Conservation (phyloP, 768 basidiomycete species). For the Epithele typhae region DNA sequence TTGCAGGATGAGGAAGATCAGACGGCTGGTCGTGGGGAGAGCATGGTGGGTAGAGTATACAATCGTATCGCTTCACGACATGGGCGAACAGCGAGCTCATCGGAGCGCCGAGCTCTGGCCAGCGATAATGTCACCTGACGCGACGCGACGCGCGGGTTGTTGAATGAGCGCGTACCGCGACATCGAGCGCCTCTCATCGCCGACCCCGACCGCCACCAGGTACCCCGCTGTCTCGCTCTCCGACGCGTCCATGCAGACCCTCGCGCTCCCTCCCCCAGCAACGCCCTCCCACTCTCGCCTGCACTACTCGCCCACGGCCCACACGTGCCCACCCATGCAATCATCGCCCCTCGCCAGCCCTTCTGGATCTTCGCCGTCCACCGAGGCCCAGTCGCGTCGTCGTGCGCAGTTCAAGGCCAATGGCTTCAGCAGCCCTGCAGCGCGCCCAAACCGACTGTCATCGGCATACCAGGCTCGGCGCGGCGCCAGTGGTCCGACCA, state of each 20-base stretch:
- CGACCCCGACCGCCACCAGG: too few relatives aligned
- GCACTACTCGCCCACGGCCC: not conserved
- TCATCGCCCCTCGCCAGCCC: constrained; percentile 53
- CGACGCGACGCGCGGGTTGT: too few relatives aligned
- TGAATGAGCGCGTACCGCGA: too few relatives aligned
- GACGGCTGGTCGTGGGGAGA: too few relatives aligned
- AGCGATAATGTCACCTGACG: too few relatives aligned
- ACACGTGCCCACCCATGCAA: constrained; percentile 12
- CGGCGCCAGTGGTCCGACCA: not conserved
- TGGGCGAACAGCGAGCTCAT: too few relatives aligned
- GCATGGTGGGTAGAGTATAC: too few relatives aligned
- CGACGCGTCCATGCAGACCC: constrained; percentile 3
- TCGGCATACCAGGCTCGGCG: not conserved
- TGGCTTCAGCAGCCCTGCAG: constrained; percentile 27
- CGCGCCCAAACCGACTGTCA: constrained; percentile 14
- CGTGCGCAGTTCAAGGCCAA: constrained; percentile 51
- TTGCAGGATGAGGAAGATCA: too few relatives aligned
- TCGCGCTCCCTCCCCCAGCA: not conserved
- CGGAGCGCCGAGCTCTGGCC: too few relatives aligned
- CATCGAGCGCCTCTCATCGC: too few relatives aligned
- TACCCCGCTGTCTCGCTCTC: too few relatives aligned
- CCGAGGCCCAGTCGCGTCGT: constrained; percentile 43
- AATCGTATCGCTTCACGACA: too few relatives aligned
- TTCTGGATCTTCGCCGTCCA: constrained; percentile 41
- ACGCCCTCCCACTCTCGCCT: constrained; percentile 3